Evolutionary conservation across 2,329 filamentous ascomycete genomes (phyloP), one percentile per base, ranked within the genome.

Genomic region (Lasiodiplodia citricola): DNA sequence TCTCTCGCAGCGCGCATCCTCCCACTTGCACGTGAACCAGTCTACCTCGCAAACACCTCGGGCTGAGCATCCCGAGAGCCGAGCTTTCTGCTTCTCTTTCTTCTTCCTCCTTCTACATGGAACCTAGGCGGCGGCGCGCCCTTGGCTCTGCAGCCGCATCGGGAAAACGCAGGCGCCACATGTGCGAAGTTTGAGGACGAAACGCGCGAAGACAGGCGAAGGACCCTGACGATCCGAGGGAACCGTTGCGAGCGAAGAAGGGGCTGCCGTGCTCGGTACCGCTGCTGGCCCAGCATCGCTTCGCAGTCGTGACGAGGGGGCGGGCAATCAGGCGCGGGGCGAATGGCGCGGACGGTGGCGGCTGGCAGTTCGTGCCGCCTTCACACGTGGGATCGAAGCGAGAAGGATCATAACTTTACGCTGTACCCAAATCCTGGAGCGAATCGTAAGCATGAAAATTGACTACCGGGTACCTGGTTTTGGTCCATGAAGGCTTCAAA

Each of bases 331-430:
- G 31, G 23, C n/a, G 56, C 56, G 56, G n/a, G 41, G 23, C 13
- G 11, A 44, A 57, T 21, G 23, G 41, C n/a, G 58, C 41, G 25
- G 41, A 44, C 14, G 28, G 41, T 25, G 58, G 25, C 58, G 58
- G 41, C 14, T 35, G 58, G 58, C 58, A 51, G 41, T 23, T 51
- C 18, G 58, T 63, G 41, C 58, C 58, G 58, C n/a, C 35, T 11
- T 28, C 21, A 35, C 31, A 35, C 31, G 31, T 35, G 31, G 31
- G 10, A 35, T 35, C 28, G 28, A 28, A 35, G 37, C 37, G 37
- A 21, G 35, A 25, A 23, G 35, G 23, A 28, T 13, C 14, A 25
- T 25, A 31, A 14, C 51, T 35, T 31, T 54, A 28, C 51, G 25
- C 18, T 54, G 3, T 54, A 25, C 23, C 23, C 55, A 18, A 3